These are phyloP conservation scores for Agrocybe praecox DNA, from an alignment of 768 basidiomycete species.

Conservation along the genomic window DNA sequence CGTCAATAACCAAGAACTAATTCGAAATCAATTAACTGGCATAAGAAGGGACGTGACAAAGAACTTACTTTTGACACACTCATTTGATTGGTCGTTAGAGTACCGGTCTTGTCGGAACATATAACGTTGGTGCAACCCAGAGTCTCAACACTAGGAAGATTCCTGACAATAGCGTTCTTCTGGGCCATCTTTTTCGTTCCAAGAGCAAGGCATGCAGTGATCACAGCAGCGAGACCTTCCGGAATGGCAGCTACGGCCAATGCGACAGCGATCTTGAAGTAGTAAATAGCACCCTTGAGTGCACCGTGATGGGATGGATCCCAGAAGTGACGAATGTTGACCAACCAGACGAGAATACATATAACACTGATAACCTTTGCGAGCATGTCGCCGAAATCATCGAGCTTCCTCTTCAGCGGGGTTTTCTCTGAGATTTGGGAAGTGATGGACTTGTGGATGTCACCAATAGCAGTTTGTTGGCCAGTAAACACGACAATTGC, in stretches of 20 bases:
- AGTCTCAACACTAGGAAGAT: conserved; percentile 96
- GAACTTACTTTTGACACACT: conserved; percentile 76
- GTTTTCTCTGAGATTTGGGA: conserved; percentile 95
- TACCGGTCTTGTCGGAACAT: conserved; percentile 98
- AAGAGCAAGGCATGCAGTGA: conserved; percentile 94
- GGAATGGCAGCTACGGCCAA: conserved; percentile 99
- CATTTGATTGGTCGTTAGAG: conserved; percentile 97
- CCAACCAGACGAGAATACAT: conserved; percentile 96
- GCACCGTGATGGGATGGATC: conserved; percentile 92
- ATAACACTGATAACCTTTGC: conserved; percentile 98
- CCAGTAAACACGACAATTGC: conserved; percentile 92
- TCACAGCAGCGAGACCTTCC: conserved; percentile 97
- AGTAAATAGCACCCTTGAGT: conserved; percentile 94
- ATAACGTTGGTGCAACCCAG: conserved; percentile 98
- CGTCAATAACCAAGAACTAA: conserved; percentile 79
- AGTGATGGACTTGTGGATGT: conserved; percentile 96
- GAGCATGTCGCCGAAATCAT: conserved; percentile 97
- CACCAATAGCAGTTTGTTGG: conserved; percentile 87
- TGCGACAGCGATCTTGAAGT: conserved; percentile 99
- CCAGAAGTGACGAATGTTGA: conserved; percentile 95
- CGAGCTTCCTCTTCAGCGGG: conserved; percentile 93
- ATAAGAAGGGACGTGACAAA: background rate
- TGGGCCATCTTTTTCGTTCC: conserved; percentile 99
- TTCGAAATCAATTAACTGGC: conserved; percentile 1
- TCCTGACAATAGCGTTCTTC: conserved; percentile 96